A percentile compares a stretch with the other conserved stretches of the same genome.
phyloP scores from a whole-genome alignment of 2,329 filamentous ascomycete species.

The Beauveria rudraprayagi region DNA sequence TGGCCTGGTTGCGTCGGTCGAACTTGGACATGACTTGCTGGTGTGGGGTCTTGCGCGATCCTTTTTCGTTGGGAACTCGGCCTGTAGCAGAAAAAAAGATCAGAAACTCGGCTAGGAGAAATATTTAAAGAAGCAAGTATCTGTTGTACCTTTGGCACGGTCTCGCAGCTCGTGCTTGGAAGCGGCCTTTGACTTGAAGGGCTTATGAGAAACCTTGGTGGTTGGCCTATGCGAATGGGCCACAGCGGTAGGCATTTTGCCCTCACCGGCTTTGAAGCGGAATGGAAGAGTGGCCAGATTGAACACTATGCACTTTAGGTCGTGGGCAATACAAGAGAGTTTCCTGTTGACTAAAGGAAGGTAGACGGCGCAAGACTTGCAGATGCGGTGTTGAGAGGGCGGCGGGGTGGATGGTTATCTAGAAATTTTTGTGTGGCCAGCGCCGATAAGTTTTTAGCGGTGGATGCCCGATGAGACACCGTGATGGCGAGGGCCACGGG shows the following conservation, averaged over 20 bases:
- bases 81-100: constrained; percentile 40
- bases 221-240: constrained; percentile 85
- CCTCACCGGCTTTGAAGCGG: constrained; percentile 76
- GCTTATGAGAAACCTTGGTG: constrained; percentile 80
- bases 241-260: constrained; percentile 66
- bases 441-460: constrained; percentile 11
- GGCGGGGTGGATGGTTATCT: constrained; percentile 24
- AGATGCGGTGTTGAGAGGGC: constrained; percentile 22
- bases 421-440: constrained; percentile 17
- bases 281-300: constrained; percentile 68
- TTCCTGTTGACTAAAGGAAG: background rate
- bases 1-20: constrained; percentile 88
- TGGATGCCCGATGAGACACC: constrained; percentile 5
- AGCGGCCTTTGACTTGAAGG: constrained; percentile 86
- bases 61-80: constrained; percentile 67
- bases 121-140: constrained; percentile 2
- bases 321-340: background rate
- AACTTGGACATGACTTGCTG: constrained; percentile 98
- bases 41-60: constrained; percentile 77
- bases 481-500: background rate
- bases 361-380: constrained; percentile 19
- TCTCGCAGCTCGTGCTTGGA: constrained; percentile 84
- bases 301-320: constrained; percentile 15
- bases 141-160: constrained; percentile 62
- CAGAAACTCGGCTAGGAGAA: constrained; percentile 11